Evolutionary conservation across 768 basidiomycete species (phyloP).

Genomic region (Psilocybe subaeruginosa): DNA sequence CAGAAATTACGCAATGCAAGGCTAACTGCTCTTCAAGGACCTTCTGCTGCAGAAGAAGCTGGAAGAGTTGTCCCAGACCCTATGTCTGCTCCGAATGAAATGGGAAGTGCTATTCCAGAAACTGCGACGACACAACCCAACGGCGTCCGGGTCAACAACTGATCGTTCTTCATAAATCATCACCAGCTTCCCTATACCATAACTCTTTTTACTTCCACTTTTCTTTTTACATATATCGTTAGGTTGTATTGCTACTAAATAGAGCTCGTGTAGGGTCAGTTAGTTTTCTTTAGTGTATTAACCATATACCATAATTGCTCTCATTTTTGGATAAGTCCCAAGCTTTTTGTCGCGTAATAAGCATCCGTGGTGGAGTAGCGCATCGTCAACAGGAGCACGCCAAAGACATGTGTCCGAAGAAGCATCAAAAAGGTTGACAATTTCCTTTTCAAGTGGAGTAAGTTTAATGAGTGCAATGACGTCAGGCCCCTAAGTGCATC

Average conservation of each 20-base stretch:
- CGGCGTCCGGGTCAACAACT: not conserved
- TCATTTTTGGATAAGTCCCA: no score
- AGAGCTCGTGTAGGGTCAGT: no score
- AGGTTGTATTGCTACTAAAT: no score
- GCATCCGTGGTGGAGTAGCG: no score
- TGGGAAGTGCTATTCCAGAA: not conserved
- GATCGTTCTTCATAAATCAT: not conserved
- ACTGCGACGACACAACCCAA: not conserved
- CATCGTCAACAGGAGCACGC: no score
- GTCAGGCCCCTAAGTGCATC: not conserved
- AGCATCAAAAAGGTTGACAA: not conserved
- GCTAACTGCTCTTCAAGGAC: constrained; percentile 11
- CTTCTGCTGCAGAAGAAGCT: constrained; percentile 1
- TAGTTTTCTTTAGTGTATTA: no score
- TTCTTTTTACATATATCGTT: not conserved
- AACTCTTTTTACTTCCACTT: not conserved
- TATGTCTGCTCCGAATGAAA: not conserved
- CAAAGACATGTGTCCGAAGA: no score
- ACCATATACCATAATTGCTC: no score
- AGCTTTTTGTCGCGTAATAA: no score
- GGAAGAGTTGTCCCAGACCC: constrained; percentile 1
- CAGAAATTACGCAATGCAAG: constrained; percentile 11
- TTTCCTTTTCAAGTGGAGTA: not conserved
- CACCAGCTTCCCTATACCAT: not conserved
- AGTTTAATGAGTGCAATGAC: not conserved